phyloP scores from a whole-genome alignment of 306 rosid species.

The Vigna trinervia region DNA sequence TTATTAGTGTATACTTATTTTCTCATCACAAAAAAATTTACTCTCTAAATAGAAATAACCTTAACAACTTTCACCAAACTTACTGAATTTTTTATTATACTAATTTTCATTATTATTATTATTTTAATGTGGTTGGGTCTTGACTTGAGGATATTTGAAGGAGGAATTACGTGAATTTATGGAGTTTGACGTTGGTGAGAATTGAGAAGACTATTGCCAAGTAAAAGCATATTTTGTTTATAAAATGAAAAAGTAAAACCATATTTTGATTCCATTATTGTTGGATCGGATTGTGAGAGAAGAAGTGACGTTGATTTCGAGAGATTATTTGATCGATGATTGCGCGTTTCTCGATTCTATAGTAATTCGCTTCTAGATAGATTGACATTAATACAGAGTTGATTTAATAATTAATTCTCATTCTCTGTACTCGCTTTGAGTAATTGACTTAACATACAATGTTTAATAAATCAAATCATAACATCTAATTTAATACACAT shows the following conservation, averaged over 20 bases:
- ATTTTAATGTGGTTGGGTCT: background rate
- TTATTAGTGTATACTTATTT: too few relatives aligned
- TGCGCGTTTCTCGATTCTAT: constrained; percentile 14
- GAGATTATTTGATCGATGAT: background rate
- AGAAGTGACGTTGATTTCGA: background rate
- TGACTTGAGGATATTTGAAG: background rate
- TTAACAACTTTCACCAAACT: too few relatives aligned
- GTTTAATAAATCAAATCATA: too few relatives aligned
- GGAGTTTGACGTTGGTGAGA: constrained; percentile 8
- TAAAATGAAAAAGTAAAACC: background rate
- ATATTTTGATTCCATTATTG: background rate
- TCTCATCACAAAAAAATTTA: too few relatives aligned
- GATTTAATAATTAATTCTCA: too few relatives aligned
- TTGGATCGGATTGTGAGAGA: background rate
- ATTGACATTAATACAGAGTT: background rate
- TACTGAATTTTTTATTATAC: too few relatives aligned
- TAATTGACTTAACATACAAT: too few relatives aligned
- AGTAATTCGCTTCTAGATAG: background rate
- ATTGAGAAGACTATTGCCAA: background rate
- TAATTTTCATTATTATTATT: background rate
- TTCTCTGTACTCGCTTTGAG: too few relatives aligned
- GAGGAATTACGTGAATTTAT: background rate
- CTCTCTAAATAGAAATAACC: too few relatives aligned
- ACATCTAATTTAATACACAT: too few relatives aligned
- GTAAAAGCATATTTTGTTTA: background rate